Evolutionary conservation across 208 protist genomes (phyloP), one percentile per base, ranked within the genome.

Genomic region (Leishmania major): DNA sequence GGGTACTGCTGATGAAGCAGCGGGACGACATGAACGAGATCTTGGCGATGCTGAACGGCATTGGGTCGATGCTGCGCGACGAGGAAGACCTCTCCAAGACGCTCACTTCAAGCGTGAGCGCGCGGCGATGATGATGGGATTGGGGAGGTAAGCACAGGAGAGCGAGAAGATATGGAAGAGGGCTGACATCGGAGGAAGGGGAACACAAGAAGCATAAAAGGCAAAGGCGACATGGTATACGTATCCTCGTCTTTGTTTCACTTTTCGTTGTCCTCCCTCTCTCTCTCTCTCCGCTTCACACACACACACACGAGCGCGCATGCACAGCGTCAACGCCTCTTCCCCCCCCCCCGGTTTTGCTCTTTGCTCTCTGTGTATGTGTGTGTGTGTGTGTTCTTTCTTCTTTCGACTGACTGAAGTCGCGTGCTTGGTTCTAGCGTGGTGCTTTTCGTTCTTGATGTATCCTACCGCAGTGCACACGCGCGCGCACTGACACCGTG

Each of bases 51-150:
- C 88, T 97, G 55, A 91, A 76, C 47, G 84, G 86, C 59, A 96
- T 97, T 70, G 90, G 89, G 35, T 84, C 82, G 28, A 96, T 97
- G 92, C 88, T 97, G 49, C 92, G 93, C 62, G 95, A 97, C 66
- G 95, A 97, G 78, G 93, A 97, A 72, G 95, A 96, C 79, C 89
- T 97, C 6, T 97, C 95, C 37, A 89, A 94, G 80, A 96, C 95
- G 19, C 82, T 97, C 15, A 94, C 86, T 49, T 89, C 91, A 8
- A 82, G 75, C 45, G 73, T 77, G 35, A 37, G 59, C 19, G 55
- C 22, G 59, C 66, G 75, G 6, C 76, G 70, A 62, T 67, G 55
- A 55, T 55, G 35, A 78, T 66, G 37, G 53, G 22, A 37, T 51
- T 13, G 55, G 49, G 49, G 51, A 15, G 55, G 35, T 35, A 3